phyloP scores from a whole-genome alignment of 352 stramenopile species.

The Sclerospora graminicola region DNA sequence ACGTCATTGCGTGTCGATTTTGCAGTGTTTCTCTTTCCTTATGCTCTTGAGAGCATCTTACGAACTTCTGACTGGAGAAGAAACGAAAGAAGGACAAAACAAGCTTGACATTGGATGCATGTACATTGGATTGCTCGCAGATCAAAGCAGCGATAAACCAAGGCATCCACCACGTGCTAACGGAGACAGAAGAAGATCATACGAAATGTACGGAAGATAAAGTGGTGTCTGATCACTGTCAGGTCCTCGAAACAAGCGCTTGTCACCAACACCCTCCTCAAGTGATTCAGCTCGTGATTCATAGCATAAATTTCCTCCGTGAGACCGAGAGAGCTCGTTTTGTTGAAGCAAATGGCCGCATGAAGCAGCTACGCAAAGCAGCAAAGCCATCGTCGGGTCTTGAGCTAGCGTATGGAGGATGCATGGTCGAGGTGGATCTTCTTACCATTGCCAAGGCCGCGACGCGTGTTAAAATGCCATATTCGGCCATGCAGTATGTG shows the following conservation, averaged over 20 bases:
- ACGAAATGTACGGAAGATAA: not conserved
- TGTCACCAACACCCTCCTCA: constrained; percentile 20
- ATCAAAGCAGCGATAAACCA: constrained; percentile 23
- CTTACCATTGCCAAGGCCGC: constrained; percentile 55
- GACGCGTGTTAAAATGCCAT: constrained; percentile 73
- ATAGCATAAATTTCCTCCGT: constrained; percentile 73
- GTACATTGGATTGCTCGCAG: constrained; percentile 1
- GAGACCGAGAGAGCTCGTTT: constrained; percentile 67
- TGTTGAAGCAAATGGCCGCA: constrained; percentile 45
- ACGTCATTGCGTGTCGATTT: constrained; percentile 35
- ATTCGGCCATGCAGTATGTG: constrained; percentile 84
- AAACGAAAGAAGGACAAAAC: not conserved
- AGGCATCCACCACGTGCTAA: constrained; percentile 34
- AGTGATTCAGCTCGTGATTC: constrained; percentile 59
- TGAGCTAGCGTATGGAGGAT: constrained; percentile 39
- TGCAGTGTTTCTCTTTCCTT: constrained; percentile 71
- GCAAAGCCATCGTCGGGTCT: constrained; percentile 17
- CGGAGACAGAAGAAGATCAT: constrained; percentile 3
- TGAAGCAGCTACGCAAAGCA: constrained; percentile 6
- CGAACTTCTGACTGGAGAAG: constrained; percentile 5
- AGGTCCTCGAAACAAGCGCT: not conserved
- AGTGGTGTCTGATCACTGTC: not conserved
- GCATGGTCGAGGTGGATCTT: constrained; percentile 49
- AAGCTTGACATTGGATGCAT: not conserved
- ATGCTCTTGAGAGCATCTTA: constrained; percentile 36